These are phyloP conservation scores for Beauveria brongniartii DNA, from an alignment of 2,329 filamentous ascomycete species.

Conservation along the genomic window DNA sequence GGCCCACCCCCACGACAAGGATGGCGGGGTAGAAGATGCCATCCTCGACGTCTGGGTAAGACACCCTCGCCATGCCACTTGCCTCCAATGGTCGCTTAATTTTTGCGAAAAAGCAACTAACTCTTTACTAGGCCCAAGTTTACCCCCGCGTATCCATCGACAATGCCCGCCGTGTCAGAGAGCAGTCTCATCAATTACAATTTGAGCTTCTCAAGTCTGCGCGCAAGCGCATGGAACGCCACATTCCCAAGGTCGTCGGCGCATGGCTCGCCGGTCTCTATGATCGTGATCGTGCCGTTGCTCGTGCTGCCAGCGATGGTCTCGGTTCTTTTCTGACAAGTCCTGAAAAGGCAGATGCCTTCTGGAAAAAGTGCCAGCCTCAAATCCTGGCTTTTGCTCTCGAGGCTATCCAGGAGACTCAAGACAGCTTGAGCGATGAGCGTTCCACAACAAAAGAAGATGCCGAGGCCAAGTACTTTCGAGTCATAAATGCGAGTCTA, in stretches of 20 bases:
- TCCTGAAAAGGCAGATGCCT: slow-evolving; percentile 65
- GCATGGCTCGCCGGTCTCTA: slow-evolving; percentile 89
- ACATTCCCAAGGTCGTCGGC: slow-evolving; percentile 69
- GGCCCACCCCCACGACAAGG: slow-evolving; percentile 41
- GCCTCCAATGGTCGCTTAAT: neutral
- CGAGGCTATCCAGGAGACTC: slow-evolving; percentile 71
- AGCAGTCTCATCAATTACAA: slow-evolving; percentile 73
- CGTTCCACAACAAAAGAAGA: slow-evolving; percentile 78
- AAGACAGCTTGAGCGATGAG: slow-evolving; percentile 80
- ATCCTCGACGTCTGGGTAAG: slow-evolving; percentile 81
- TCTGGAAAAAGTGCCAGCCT: slow-evolving; percentile 75
- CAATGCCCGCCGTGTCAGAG: slow-evolving; percentile 76
- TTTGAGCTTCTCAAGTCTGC: slow-evolving; percentile 50
- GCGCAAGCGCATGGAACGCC: slow-evolving; percentile 76
- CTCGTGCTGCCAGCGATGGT: slow-evolving; percentile 69
- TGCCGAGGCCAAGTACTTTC: slow-evolving; percentile 73
- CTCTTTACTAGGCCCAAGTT: slow-evolving; percentile 56
- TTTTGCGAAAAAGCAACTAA: neutral
- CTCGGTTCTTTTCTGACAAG: slow-evolving; percentile 68
- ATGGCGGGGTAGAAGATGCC: slow-evolving; percentile 65
- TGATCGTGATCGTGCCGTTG: slow-evolving; percentile 72
- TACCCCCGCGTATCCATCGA: slow-evolving; percentile 90
- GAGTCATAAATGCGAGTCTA: slow-evolving; percentile 55
- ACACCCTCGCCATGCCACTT: neutral
- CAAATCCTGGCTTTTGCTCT: slow-evolving; percentile 76